Evolutionary conservation across 1,284 basidiomycete genomes (phyloP), one percentile per base, ranked within the genome.

Genomic region (Trametes polyzona): DNA sequence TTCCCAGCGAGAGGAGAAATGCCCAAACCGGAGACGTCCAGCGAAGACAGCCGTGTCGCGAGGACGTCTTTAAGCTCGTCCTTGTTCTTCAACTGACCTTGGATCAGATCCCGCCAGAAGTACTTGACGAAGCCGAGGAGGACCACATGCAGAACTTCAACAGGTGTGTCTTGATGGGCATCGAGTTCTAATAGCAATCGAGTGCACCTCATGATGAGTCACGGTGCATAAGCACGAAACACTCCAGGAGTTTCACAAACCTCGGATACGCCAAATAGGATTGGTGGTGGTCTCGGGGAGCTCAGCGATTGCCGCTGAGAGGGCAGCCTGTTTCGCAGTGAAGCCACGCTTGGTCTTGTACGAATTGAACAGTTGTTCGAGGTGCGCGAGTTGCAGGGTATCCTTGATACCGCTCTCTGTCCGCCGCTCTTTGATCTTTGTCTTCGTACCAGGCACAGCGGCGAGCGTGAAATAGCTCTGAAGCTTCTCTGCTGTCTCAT

Each of bases 51-150:
- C 0, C 65, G 58, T n/a, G n/a, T n/a, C 2, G 67, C 63, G 8
- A 48, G 63, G 0, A 76, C 54, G 0, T 62, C 19, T 8, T 57
- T 44, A n/a, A n/a, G n/a, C 51, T 65, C 64, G 7, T 61, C 24
- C 5, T 47, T 24, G 4, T 54, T 27, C 27, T 58, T 66, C 9
- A 62, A 52, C 1, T 59, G 55, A 3, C 56, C 36, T n/a, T n/a
- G n/a, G 1, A 76, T 64, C 0, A 65, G 63, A 58, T 77, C 73
- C 0, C 70, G 57, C 73, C 74, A 76, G 26, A 75, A 65, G 43
- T 77, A 77, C 55, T 77, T 77, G 11, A 75, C 65, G 37, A 75
- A 64, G 0, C 74, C 75, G 0, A 75, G 65, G 0, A 74, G 63
- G 6, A 75, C 57, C 0, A 74, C 70, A 63, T 76, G 74, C 2